Base-by-base conservation (phyloP, 2,329 filamentous ascomycete species). In the Colletotrichum higginsianum region DNA sequence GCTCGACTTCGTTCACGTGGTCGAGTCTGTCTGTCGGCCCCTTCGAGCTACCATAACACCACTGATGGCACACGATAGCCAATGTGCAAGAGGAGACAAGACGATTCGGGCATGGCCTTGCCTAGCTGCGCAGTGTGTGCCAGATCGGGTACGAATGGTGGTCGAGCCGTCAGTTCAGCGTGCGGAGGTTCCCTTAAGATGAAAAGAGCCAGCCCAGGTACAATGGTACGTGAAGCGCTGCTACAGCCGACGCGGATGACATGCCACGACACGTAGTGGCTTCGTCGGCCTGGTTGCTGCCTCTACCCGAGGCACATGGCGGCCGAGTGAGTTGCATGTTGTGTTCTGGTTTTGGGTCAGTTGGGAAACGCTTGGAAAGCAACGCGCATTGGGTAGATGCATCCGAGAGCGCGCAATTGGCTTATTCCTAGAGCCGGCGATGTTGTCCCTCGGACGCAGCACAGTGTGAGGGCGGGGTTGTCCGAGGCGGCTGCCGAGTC, bases 111-210 rank as follows among this genome's bases (percentile, higher is more conserved):
- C 21, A 44, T 53, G 49, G 13, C 15, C 52, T 30, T 30, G 30
- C 30, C 4, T 30, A 64, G 50, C 35, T 23, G 23, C 44, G 21
- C 35, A 9, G 21, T 30, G 42, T 67, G 52, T 52, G 40, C 53
- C 53, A 35, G 66, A 42, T 67, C 44, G 53, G 47, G 26, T 44
- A 40, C 53, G 46, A 46, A 40, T 69, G 47, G 26, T 53, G 46
- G 47, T 58, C 47, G 26, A 66, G 53, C 61, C 53, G 61, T 66
- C 61, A 18, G 57, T 30, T 21, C 23, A 40, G 40, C 35, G 40
- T 55, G 21, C 12, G n/a, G 52, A 26, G 50, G 23, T 35, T 26
- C 9, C n/a, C 18, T 50, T 57, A 61, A 57, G 66, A 65, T n/a
- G 52, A 35, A 35, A 63, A 21, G 21, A 66, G 26, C n/a, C 9